phyloP scores from a whole-genome alignment of 495 filamentous ascomycete genomes.

The Aspergillus coremiiformis region DNA sequence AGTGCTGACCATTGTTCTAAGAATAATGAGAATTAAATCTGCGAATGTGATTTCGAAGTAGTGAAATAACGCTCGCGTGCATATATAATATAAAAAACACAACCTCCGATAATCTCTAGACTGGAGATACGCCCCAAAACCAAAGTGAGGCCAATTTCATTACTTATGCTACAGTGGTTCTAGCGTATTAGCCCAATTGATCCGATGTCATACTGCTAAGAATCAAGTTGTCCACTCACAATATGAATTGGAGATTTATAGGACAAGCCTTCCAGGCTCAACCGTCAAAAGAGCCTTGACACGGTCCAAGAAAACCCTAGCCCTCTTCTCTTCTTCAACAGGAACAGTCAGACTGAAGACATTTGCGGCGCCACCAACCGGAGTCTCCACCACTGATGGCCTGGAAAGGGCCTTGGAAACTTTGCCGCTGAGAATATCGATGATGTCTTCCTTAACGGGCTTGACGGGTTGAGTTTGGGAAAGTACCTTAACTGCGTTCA shows the following conservation, averaged over 20 bases:
- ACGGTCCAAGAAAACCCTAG: conserved; percentile 70
- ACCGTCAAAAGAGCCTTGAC: conserved; percentile 74
- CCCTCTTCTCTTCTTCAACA: conserved; percentile 70
- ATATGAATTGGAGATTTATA: conserved; percentile 27
- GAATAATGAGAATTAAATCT: conserved; percentile 4
- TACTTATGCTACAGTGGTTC: conserved; percentile 31
- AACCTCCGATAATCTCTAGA: neutral
- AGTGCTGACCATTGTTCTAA: neutral
- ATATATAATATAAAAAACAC: conserved; percentile 1
- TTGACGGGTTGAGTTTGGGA: conserved; percentile 19
- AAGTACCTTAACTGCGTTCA: conserved; percentile 50
- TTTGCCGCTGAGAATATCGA: conserved; percentile 65
- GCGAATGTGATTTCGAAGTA: neutral
- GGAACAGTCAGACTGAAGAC: conserved; percentile 73
- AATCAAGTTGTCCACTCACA: conserved; percentile 5
- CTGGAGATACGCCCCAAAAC: neutral
- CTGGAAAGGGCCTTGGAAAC: conserved; percentile 22
- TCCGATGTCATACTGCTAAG: neutral
- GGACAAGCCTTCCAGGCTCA: conserved; percentile 73
- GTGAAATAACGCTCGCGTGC: conserved; percentile 5
- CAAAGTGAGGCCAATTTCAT: conserved; percentile 12
- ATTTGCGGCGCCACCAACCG: conserved; percentile 50
- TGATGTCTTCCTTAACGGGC: conserved; percentile 50
- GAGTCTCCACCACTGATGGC: conserved; percentile 14
- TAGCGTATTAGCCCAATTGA: conserved; percentile 14